Percentiles rank a stretch among this genome's conserved stretches.
Conservation (phyloP, 805 yeast genomes). For the Yarrowia yakushimensis region DNA sequence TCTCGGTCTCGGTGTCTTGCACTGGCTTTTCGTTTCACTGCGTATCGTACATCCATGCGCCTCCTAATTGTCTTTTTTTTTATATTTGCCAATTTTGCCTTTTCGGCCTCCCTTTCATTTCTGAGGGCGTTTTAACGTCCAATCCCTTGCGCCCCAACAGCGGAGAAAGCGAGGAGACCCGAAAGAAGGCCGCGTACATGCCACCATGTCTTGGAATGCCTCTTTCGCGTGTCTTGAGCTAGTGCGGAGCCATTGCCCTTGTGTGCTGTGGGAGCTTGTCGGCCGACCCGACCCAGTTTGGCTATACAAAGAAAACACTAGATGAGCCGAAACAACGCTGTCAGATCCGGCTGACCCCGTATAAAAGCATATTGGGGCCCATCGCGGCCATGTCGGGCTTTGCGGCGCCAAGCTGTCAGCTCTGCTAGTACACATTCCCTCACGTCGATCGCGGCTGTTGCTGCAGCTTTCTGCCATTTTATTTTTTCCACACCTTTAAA, state of each 20-base stretch:
- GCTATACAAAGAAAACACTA: background rate
- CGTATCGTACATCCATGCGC: background rate
- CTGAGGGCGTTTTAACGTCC: background rate
- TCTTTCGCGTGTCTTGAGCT: background rate
- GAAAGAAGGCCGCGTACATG: background rate
- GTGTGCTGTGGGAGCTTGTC: background rate
- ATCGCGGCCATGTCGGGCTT: background rate
- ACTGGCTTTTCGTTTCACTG: background rate
- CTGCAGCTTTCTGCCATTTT: background rate
- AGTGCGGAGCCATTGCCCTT: background rate
- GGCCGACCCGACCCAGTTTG: background rate
- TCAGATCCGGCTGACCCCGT: background rate
- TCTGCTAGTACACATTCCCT: background rate
- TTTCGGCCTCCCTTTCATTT: background rate
- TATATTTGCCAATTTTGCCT: too few species aligned
- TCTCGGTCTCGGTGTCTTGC: too few species aligned
- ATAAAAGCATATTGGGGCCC: background rate
- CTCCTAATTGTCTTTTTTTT: background rate
- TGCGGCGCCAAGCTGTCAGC: background rate
- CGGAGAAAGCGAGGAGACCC: background rate
- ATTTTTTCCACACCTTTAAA: background rate
- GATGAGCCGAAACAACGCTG: background rate
- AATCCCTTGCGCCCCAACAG: conserved; percentile 15
- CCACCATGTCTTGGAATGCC: background rate
- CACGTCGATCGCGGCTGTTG: conserved; percentile 18